Evolutionary conservation across 2,329 filamentous ascomycete genomes (phyloP), one percentile per base, ranked within the genome.

Genomic region (Penicillium sp.): DNA sequence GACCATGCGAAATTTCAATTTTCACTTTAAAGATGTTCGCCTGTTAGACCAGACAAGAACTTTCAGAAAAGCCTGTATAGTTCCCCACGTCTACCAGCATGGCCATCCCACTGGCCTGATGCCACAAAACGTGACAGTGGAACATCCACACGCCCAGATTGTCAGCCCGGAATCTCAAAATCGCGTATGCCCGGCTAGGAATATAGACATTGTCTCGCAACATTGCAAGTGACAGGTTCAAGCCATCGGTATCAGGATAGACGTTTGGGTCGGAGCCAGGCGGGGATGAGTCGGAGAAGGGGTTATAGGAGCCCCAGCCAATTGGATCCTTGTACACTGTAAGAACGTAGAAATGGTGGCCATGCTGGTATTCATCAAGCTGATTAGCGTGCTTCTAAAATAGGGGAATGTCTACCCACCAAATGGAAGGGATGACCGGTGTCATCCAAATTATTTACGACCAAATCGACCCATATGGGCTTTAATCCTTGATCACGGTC

Each of bases 161-260:
- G 59, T 82, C 76, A 3, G 80, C 78, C 13, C 68, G 67, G 68
- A 84, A 84, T 2, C 82, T 73, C 4, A 85, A 68, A 2, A 84
- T 80, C 18, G 81, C 74, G 61, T 83, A 77, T 2, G 80, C 79
- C 21, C 81, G 76, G 4, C 81, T 80, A 0, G 73, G 71, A 3
- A 84, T 78, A 56, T 82, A 75, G 10, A 84, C 65, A 0, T 77
- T 81, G 56, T 85, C 82, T 42, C 82, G 70, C 2, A 79, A 71
- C 72, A 78, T 81, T 2, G 67, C 68, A 4, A 51, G 59, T 12
- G 64, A 58, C 13, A 66, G 54, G 36, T 70, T 53, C 29, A 70
- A 70, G 8, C 34, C 34, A 38, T 38, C 18, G 7, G 34, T 38
- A 6, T 38, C 34, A 12, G 34, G 16, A 9, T 38, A 21, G 4